Conservation (phyloP, 2,329 filamentous ascomycete genomes). For the Bipolaris bicolor region DNA sequence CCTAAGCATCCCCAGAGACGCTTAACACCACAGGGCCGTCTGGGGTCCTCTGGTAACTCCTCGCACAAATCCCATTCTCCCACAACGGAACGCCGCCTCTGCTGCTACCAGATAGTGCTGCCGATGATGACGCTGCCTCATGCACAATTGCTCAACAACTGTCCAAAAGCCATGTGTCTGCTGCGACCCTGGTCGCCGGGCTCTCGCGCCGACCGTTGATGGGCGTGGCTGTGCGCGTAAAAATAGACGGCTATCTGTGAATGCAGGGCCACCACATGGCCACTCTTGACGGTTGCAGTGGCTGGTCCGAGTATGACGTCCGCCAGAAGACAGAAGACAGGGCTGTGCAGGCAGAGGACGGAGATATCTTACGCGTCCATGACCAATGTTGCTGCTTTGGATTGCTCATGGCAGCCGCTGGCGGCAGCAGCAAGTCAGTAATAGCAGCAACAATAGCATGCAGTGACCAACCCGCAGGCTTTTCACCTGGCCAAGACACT, state of each 20-base stretch:
- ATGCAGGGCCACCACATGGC: slow-evolving; percentile 8
- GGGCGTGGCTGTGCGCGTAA: slow-evolving; percentile 14
- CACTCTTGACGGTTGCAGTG: slow-evolving; percentile 2
- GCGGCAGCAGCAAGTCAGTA: not conserved
- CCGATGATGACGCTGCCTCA: not conserved
- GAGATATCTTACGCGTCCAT: not conserved
- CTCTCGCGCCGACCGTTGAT: slow-evolving; percentile 1
- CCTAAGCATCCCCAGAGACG: not conserved
- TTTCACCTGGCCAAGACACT: not conserved
- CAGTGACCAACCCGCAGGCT: not conserved
- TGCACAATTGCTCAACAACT: not conserved
- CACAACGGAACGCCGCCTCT: not conserved
- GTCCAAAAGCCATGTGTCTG: not conserved
- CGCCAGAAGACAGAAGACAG: not conserved
- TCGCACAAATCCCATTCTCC: not conserved
- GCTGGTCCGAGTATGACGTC: slow-evolving; percentile 13
- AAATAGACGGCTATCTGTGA: slow-evolving; percentile 5
- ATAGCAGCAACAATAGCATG: not conserved
- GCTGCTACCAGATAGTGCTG: not conserved
- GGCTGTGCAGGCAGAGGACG: not conserved
- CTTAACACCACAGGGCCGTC: not conserved
- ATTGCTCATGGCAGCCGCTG: no score
- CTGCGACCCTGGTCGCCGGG: not conserved
- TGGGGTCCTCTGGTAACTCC: not conserved
- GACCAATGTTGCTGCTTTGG: not conserved